A percentile compares a stretch with the other conserved stretches of the same genome.
Conservation (phyloP, 148 eudicot genomes). For the Silene conica region DNA sequence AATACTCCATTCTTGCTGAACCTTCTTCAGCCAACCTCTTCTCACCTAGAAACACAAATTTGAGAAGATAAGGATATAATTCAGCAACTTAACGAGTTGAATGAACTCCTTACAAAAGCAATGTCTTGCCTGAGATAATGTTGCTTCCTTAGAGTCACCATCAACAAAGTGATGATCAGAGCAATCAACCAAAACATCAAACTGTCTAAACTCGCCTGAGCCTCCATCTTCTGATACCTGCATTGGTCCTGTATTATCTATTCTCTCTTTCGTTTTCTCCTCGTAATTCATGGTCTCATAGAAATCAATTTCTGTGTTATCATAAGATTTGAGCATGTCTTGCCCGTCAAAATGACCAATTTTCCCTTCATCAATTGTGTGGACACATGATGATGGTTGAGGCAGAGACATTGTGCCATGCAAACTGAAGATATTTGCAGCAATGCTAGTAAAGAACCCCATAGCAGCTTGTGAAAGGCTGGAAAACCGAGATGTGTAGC, state of each 20-base stretch:
- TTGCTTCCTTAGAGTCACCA: conserved; percentile 41
- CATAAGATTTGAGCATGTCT: conserved; percentile 36
- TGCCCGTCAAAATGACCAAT: conserved; percentile 30
- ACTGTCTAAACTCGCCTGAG: conserved; percentile 41
- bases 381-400: conserved; percentile 27
- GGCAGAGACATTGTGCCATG: conserved; percentile 38
- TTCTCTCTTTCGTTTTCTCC: conserved; percentile 21
- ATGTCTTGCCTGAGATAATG: conserved; percentile 51
- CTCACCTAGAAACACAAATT: conserved; percentile 41
- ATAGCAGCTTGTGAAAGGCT: conserved; percentile 60
- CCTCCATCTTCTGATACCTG: conserved; percentile 22
- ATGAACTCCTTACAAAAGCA: background rate
- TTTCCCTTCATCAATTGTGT: conserved; percentile 24
- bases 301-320: conserved; percentile 26
- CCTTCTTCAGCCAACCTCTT: conserved; percentile 76
- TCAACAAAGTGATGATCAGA: conserved; percentile 82
- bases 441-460: conserved; percentile 49
- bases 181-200: conserved; percentile 69
- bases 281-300: conserved; percentile 28
- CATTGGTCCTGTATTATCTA: conserved; percentile 22
- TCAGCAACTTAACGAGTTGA: background rate
- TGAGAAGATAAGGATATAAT: background rate
- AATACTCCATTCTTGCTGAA: conserved; percentile 92
- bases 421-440: conserved; percentile 45
- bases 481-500: conserved; percentile 20